Evolutionary conservation across 441 rosid species (phyloP).

Genomic region (Geranium incanum): DNA sequence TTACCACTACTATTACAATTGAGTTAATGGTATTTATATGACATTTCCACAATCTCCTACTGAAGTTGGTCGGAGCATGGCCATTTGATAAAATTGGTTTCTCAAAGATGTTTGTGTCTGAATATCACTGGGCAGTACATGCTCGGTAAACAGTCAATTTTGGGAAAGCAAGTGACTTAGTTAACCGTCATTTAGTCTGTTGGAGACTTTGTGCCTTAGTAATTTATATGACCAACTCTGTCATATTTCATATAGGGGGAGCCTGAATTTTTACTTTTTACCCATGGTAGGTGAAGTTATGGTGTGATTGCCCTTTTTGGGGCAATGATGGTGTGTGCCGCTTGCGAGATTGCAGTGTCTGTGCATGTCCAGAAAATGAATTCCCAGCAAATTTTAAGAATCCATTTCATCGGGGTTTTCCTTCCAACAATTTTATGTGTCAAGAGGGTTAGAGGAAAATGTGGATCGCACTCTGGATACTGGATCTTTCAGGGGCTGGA

Average conservation of each 20-base stretch:
- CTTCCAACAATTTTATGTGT: conserved; percentile 56
- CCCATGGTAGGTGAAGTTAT: conserved; percentile 57
- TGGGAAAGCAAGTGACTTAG: neutral
- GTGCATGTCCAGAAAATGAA: conserved; percentile 90
- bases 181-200: neutral
- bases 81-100: neutral
- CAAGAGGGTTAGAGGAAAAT: conserved; percentile 90
- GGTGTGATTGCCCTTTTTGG: conserved; percentile 99
- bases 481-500: conserved; percentile 71
- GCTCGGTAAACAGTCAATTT: too few relatives aligned
- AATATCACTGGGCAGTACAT: too few relatives aligned
- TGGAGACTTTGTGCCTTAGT: neutral
- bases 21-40: neutral
- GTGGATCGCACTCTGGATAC: conserved; percentile 78
- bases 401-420: conserved; percentile 42
- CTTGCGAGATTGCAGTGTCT: conserved; percentile 84
- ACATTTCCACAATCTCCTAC: neutral
- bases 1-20: neutral
- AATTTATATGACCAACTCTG: neutral
- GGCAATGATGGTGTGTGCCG: conserved; percentile 95
- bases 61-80: neutral
- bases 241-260: neutral
- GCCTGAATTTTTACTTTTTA: neutral
- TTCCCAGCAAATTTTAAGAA: conserved; percentile 67
- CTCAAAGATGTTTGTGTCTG: neutral